These are phyloP conservation scores for Miscanthus lutarioriparius DNA, from an alignment of 176 grass and related monocot species.

Conservation along the genomic window DNA sequence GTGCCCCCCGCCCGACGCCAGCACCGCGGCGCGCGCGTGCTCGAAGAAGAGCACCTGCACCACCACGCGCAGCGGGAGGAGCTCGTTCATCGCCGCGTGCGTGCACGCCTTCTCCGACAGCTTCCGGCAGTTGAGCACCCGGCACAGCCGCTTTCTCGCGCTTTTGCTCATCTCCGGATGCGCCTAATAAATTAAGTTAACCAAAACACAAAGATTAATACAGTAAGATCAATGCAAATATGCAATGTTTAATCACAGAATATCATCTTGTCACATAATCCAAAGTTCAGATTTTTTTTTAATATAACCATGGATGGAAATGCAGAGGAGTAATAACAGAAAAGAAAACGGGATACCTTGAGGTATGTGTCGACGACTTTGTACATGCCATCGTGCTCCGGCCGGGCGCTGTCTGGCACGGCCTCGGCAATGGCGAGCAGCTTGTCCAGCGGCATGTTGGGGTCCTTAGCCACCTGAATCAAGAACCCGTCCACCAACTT, in stretches of 20 bases:
- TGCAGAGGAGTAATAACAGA: neutral
- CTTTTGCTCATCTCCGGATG: conserved; percentile 84
- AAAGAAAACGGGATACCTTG: conserved; percentile 42
- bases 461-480: conserved; percentile 59
- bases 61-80: conserved; percentile 79
- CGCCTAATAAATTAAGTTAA: conserved; percentile 35
- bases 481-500: conserved; percentile 78
- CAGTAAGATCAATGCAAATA: too few species aligned
- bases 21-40: conserved; percentile 69
- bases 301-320: neutral
- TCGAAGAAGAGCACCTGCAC: conserved; percentile 99
- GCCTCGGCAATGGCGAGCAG: conserved; percentile 78
- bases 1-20: conserved; percentile 22
- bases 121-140: conserved; percentile 85
- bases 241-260: neutral
- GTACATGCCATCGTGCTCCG: conserved; percentile 89
- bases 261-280: neutral
- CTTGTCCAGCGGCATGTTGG: conserved; percentile 76
- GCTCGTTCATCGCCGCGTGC: conserved; percentile 93
- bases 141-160: conserved; percentile 67
- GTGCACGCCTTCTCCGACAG: conserved; percentile 83
- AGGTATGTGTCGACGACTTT: conserved; percentile 88
- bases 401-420: conserved; percentile 64
- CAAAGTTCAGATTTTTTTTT: neutral
- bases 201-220: neutral